Evolutionary conservation across 2,329 filamentous ascomycete genomes (phyloP), one percentile per base, ranked within the genome.

Genomic region (Cordyceps cateniannulata): DNA sequence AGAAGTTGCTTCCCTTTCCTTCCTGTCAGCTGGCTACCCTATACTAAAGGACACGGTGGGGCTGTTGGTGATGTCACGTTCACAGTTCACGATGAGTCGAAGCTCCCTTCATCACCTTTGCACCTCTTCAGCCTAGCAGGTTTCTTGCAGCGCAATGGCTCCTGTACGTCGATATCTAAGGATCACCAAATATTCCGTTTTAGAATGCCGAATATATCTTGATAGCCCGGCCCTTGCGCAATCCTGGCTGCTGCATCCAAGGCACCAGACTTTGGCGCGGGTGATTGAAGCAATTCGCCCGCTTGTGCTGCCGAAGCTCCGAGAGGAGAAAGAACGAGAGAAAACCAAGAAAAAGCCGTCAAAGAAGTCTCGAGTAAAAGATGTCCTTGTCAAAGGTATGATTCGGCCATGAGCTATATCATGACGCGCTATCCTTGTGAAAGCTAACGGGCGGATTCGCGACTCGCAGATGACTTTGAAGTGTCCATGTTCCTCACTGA

Each of bases 151-250:
- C 12, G 9, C 25, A 48, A 97, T 97, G 93, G 89, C 92, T 14
- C 93, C 93, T 12, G 85, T 96, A 52, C 86, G 93, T 62, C 85
- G 93, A 68, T 97, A 98, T 72, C 81, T 98, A 60, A 86, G 93
- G 57, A 96, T 98, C 67, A 93, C 90, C 60, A 93, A 93, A 71
- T 90, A 91, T 73, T 96, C 93, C 5, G 92, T 97, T 35, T 83
- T 99, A n/a, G 95, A 99, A 81, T 92, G 91, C 65, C 92, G 93
- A 65, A 95, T 99, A 66, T 98, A 98, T 74, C 85, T 97, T 51
- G 93, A 98, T 65, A 93, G 93, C 68, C 95, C 95, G 0, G 85
- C 88, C 14, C 85, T 96, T 63, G 85, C 86, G 25, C 85, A 91
- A 65, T 87, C 88, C 69, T 97, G 96, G 86, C 84, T 99, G 20